Evolutionary conservation across 495 filamentous ascomycete genomes (phyloP).

Genomic region (Delitschia confertaspora): DNA sequence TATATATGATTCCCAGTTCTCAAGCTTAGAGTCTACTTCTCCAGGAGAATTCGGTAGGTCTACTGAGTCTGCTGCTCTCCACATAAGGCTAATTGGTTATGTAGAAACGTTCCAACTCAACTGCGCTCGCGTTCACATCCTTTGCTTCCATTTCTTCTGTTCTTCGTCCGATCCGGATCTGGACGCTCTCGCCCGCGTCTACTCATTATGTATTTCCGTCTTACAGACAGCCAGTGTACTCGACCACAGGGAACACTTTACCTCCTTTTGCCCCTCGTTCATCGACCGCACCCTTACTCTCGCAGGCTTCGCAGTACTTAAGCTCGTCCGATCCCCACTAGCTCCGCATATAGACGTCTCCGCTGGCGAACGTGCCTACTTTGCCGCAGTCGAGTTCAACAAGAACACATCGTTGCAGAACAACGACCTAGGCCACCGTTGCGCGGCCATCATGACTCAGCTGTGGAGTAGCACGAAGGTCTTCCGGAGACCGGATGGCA

Average conservation of each 20-base stretch:
- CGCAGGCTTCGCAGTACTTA: conserved; percentile 11
- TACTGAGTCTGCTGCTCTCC: neutral
- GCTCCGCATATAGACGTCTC: conserved; percentile 10
- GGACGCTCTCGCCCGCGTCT: conserved; percentile 9
- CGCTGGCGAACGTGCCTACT: conserved; percentile 18
- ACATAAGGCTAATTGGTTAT: no score
- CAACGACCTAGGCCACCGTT: conserved; percentile 7
- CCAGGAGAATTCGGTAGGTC: conserved; percentile 17
- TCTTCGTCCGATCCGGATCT: conserved; percentile 3
- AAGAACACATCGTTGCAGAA: conserved; percentile 13
- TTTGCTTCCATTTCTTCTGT: conserved; percentile 19
- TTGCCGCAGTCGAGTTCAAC: conserved; percentile 11
- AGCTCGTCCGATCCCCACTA: conserved; percentile 10
- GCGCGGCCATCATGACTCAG: conserved; percentile 13
- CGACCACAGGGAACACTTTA: conserved; percentile 7
- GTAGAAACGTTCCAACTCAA: conserved; percentile 20
- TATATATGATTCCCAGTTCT: conserved; percentile 17
- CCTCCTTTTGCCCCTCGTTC: conserved; percentile 10
- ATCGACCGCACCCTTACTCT: conserved; percentile 14
- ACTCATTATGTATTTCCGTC: conserved; percentile 11
- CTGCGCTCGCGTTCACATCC: conserved; percentile 15
- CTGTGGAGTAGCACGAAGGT: conserved; percentile 17
- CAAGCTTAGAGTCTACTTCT: conserved; percentile 1
- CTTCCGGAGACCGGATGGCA: conserved; percentile 16
- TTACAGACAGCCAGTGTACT: conserved; percentile 4